Percentiles rank a stretch among this genome's conserved stretches.
These are phyloP conservation scores for Mallotus nudiflorus DNA, from an alignment of 345 rosid species.

Conservation along the genomic window DNA sequence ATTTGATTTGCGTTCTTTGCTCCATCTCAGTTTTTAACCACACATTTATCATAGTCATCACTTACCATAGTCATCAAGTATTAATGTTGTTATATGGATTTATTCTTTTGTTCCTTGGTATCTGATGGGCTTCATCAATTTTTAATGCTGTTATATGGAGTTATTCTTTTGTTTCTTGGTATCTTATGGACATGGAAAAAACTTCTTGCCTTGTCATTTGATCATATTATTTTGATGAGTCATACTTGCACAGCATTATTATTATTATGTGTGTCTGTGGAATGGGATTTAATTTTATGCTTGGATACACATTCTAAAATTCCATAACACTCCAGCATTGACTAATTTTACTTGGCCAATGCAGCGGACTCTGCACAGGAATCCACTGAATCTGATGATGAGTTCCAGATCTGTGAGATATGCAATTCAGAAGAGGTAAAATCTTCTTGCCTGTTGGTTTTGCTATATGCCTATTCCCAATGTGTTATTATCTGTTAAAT, in stretches of 20 bases:
- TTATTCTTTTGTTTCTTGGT: background rate
- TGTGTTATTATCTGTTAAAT: slow-evolving; percentile 19
- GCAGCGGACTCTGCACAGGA: slow-evolving; percentile 84
- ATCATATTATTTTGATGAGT: too few species aligned
- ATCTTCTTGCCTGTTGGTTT: slow-evolving; percentile 11
- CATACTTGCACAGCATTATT: background rate
- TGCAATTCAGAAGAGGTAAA: slow-evolving; percentile 91
- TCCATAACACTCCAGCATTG: background rate
- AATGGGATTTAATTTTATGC: background rate
- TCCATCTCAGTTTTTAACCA: too few species aligned
- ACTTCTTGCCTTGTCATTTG: background rate
- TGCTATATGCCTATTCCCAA: slow-evolving; percentile 1
- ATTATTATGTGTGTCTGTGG: too few species aligned
- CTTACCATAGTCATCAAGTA: too few species aligned
- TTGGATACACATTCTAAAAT: background rate
- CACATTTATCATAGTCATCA: too few species aligned
- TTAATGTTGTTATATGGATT: too few species aligned
- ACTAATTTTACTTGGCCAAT: slow-evolving; percentile 19
- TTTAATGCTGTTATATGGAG: background rate
- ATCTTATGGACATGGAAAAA: background rate
- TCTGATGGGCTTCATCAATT: too few species aligned
- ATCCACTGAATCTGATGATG: slow-evolving; percentile 92
- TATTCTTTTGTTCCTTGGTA: too few species aligned
- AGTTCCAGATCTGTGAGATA: slow-evolving; percentile 94
- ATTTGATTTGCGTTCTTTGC: background rate